phyloP scores from a whole-genome alignment of 106 monocot species.

The Apostasia shenzhenica region DNA sequence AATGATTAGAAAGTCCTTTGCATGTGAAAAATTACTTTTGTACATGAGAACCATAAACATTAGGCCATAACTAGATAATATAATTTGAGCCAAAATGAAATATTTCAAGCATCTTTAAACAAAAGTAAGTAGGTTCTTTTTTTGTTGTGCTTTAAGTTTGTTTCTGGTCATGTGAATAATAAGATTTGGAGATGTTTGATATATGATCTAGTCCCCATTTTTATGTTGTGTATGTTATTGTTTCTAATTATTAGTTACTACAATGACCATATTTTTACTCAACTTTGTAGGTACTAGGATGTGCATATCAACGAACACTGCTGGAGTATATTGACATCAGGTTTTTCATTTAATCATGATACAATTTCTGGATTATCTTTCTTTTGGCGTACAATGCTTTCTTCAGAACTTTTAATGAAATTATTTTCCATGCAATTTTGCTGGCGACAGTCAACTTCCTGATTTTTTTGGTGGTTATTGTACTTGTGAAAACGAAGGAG shows the following conservation, averaged over 20 bases:
- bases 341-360: conserved; percentile 12
- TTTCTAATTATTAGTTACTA: not conserved
- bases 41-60: no score
- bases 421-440: conserved; percentile 1
- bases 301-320: conserved; percentile 46
- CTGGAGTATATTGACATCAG: conserved; percentile 57
- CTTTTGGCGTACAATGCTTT: not conserved
- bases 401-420: not conserved
- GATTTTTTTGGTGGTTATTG: conserved; percentile 85
- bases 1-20: no score
- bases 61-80: no score
- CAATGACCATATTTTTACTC: not conserved
- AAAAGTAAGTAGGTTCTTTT: no score
- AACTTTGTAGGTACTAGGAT: conserved; percentile 57
- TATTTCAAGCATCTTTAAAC: no score
- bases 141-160: no score
- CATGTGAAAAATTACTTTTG: no score
- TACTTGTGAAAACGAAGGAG: conserved; percentile 52
- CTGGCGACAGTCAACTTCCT: conserved; percentile 61
- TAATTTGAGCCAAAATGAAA: no score
- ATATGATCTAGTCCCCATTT: no score
- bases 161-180: no score
- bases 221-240: not conserved
- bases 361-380: not conserved
- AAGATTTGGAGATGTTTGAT: no score